Evolutionary conservation across 345 rosid species (phyloP).

Genomic region (Salix arbutifolia): DNA sequence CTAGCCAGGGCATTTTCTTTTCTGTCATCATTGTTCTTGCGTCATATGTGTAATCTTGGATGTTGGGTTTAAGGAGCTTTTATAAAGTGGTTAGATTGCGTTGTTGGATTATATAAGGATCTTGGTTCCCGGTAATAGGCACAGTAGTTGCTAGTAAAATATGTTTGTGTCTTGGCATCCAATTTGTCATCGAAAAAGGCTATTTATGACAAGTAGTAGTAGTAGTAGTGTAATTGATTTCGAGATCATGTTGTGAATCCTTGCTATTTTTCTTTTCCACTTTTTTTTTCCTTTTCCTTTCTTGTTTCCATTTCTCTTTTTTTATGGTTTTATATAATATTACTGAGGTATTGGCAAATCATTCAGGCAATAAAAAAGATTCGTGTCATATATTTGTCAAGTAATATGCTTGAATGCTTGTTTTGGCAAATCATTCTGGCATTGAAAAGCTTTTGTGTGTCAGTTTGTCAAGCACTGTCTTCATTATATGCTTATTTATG

Average conservation of each 20-base stretch:
- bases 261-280: neutral
- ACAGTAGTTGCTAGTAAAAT: neutral
- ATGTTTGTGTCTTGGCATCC: slow-evolving; percentile 15
- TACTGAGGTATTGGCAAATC: slow-evolving; percentile 17
- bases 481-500: neutral
- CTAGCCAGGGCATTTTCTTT: neutral
- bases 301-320: neutral
- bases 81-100: neutral
- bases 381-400: slow-evolving; percentile 23
- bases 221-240: slow-evolving; percentile 5
- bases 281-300: neutral
- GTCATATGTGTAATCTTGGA: neutral
- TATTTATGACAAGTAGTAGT: slow-evolving; percentile 24
- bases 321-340: neutral
- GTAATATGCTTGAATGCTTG: neutral
- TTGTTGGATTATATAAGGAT: neutral
- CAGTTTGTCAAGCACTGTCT: slow-evolving; percentile 21
- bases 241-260: slow-evolving; percentile 28
- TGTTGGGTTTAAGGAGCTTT: neutral
- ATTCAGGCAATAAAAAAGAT: slow-evolving; percentile 15
- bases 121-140: neutral
- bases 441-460: slow-evolving; percentile 14
- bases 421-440: slow-evolving; percentile 18
- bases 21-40: neutral
- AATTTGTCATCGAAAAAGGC: slow-evolving; percentile 3